Evolutionary conservation across 1,139 yeast genomes (phyloP).

Genomic region (Diutina mesorugosa): DNA sequence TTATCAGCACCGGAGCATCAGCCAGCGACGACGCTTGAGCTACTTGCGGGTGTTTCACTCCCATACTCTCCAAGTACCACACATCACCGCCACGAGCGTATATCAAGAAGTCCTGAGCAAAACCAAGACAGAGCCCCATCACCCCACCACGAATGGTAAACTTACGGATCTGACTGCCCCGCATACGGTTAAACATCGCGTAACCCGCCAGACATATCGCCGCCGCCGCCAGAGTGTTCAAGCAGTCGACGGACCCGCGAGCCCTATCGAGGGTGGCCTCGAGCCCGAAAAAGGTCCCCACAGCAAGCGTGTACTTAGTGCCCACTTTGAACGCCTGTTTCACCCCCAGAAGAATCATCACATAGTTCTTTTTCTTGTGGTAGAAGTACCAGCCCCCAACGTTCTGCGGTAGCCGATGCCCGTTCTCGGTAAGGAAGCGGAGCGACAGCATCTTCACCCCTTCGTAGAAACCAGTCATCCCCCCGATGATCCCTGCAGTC

Average conservation of each 20-base stretch:
- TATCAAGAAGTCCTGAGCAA: slow-evolving; percentile 52
- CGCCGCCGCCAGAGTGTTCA: slow-evolving; percentile 48
- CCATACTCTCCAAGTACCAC: slow-evolving; percentile 35
- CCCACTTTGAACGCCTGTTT: slow-evolving; percentile 30
- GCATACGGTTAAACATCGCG: slow-evolving; percentile 32
- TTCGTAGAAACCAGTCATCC: slow-evolving; percentile 45
- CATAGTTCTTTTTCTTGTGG: slow-evolving; percentile 75
- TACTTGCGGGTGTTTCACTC: neutral
- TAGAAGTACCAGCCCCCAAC: slow-evolving; percentile 87
- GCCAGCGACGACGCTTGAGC: neutral
- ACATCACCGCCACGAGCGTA: slow-evolving; percentile 45
- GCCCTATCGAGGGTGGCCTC: slow-evolving; percentile 48
- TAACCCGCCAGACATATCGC: slow-evolving; percentile 38
- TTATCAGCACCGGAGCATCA: neutral
- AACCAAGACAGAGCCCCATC: slow-evolving; percentile 48
- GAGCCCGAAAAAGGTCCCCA: slow-evolving; percentile 40
- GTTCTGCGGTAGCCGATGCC: slow-evolving; percentile 66
- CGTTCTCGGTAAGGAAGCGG: slow-evolving; percentile 64
- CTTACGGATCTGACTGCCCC: slow-evolving; percentile 31
- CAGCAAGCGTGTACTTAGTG: slow-evolving; percentile 31
- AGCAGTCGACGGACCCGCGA: slow-evolving; percentile 45
- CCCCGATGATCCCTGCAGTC: slow-evolving; percentile 42
- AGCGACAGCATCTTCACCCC: slow-evolving; percentile 48
- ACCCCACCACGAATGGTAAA: slow-evolving; percentile 40
- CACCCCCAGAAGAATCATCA: slow-evolving; percentile 46